Evolutionary conservation across 1,284 basidiomycete species (phyloP).

Genomic region (Bondarzewia mesenterica): DNA sequence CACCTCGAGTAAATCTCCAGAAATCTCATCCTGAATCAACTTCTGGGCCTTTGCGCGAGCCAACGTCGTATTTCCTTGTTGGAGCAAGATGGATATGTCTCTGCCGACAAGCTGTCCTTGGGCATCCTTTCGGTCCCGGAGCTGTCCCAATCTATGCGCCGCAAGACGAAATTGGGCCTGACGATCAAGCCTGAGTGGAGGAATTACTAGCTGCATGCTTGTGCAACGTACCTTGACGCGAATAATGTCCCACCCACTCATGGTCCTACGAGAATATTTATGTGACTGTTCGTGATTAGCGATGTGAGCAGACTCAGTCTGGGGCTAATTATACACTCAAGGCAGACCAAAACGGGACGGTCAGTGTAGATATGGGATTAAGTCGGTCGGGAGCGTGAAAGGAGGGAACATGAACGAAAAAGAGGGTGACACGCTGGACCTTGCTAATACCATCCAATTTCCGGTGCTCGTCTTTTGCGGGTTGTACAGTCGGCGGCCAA

Average conservation of each 20-base stretch:
- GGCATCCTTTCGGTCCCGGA: conserved; percentile 62
- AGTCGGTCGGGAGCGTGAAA: not conserved
- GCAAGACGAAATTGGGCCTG: conserved; percentile 58
- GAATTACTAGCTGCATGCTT: not conserved
- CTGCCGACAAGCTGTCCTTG: conserved; percentile 49
- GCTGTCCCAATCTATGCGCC: conserved; percentile 55
- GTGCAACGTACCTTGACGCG: conserved; percentile 16
- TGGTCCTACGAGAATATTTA: not conserved
- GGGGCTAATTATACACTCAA: too few species aligned
- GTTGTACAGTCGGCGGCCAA: not conserved
- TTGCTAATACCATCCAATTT: not conserved
- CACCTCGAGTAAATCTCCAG: conserved; percentile 52
- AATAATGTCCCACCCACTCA: conserved; percentile 13
- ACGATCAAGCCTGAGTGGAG: not conserved
- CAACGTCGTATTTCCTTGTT: conserved; percentile 47
- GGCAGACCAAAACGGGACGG: too few species aligned
- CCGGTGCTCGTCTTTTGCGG: not conserved
- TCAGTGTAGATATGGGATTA: too few species aligned
- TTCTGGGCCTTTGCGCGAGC: conserved; percentile 65
- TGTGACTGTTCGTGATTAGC: not conserved
- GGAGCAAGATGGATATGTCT: conserved; percentile 59
- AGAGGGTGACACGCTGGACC: not conserved
- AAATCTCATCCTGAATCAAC: conserved; percentile 53
- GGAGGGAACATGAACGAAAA: not conserved
- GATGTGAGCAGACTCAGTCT: too few species aligned